Evolutionary conservation across 1,284 basidiomycete species (phyloP).

Genomic region (Irpex sp.): DNA sequence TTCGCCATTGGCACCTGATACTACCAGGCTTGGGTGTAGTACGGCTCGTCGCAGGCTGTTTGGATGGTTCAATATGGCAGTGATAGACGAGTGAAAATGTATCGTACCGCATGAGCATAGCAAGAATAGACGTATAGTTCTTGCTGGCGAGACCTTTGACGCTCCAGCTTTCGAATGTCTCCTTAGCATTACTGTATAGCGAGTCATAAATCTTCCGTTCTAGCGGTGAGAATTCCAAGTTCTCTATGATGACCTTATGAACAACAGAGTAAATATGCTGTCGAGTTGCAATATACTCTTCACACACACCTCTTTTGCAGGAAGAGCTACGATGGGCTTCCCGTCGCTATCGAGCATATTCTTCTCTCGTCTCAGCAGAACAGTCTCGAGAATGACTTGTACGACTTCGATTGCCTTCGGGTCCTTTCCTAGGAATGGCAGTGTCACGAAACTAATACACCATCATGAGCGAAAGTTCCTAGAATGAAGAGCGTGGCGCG

Average conservation of each 20-base stretch:
- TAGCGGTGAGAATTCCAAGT: slow-evolving; percentile 70
- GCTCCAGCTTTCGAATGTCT: slow-evolving; percentile 71
- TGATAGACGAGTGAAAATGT: slow-evolving; percentile 1
- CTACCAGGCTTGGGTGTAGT: slow-evolving; percentile 78
- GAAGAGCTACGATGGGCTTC: slow-evolving; percentile 85
- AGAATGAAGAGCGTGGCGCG: not conserved
- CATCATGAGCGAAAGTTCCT: not conserved
- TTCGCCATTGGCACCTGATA: slow-evolving; percentile 27
- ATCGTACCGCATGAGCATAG: slow-evolving; percentile 81
- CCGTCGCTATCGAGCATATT: slow-evolving; percentile 89
- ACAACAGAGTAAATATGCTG: not conserved
- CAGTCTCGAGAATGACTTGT: slow-evolving; percentile 87
- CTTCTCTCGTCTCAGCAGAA: slow-evolving; percentile 92
- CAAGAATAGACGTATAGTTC: slow-evolving; percentile 88
- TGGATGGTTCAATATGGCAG: not conserved
- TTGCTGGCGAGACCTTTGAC: slow-evolving; percentile 77
- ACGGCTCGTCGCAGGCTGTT: slow-evolving; percentile 80
- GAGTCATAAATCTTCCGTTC: slow-evolving; percentile 84
- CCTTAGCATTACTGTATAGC: slow-evolving; percentile 65
- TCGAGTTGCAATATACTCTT: too few relatives aligned
- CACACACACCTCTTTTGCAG: slow-evolving; percentile 69
- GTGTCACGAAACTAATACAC: slow-evolving; percentile 74
- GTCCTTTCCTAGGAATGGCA: slow-evolving; percentile 85
- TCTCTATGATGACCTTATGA: slow-evolving; percentile 57
- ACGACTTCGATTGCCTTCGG: slow-evolving; percentile 91